phyloP scores from a whole-genome alignment of 371 early-diverging fungal genomes.

The Mortierella sp. region DNA sequence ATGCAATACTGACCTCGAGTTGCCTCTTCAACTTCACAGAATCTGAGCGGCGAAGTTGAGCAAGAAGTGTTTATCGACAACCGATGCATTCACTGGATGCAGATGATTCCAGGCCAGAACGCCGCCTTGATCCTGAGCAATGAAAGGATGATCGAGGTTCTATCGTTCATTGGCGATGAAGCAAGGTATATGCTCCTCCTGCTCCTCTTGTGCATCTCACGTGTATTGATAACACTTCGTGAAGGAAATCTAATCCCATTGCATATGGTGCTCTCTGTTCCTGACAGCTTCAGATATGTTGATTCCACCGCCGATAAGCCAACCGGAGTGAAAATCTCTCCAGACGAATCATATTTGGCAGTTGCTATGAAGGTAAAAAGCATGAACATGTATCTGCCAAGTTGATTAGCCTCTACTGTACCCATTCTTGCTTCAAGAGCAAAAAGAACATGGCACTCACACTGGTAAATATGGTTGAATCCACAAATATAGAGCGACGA shows the following conservation, averaged over 20 bases:
- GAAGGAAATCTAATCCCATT: not conserved
- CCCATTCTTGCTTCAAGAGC: not conserved
- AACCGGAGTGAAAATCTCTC: conserved; percentile 15
- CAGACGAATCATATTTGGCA: conserved; percentile 17
- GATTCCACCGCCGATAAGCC: conserved; percentile 19
- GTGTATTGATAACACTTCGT: not conserved
- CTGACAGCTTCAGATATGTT: conserved; percentile 15
- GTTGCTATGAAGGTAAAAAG: conserved; percentile 16
- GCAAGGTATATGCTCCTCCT: conserved; percentile 18
- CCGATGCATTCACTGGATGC: conserved; percentile 3
- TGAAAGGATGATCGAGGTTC: conserved; percentile 8
- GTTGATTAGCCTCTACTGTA: too few species aligned
- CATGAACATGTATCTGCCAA: too few species aligned
- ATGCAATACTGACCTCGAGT: too few species aligned
- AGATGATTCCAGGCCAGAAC: conserved; percentile 31
- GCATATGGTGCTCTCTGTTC: not conserved
- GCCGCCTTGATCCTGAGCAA: conserved; percentile 12
- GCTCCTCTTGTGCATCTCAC: too few species aligned
- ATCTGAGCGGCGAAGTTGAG: conserved; percentile 26
- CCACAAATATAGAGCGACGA: conserved; percentile 8
- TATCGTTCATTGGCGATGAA: conserved; percentile 17
- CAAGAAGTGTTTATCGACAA: conserved; percentile 9
- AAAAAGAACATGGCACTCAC: too few species aligned
- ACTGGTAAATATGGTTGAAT: too few species aligned
- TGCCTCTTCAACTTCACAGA: too few species aligned